These are phyloP conservation scores for Colletotrichum musae DNA, from an alignment of 2,329 filamentous ascomycete species.

Conservation along the genomic window DNA sequence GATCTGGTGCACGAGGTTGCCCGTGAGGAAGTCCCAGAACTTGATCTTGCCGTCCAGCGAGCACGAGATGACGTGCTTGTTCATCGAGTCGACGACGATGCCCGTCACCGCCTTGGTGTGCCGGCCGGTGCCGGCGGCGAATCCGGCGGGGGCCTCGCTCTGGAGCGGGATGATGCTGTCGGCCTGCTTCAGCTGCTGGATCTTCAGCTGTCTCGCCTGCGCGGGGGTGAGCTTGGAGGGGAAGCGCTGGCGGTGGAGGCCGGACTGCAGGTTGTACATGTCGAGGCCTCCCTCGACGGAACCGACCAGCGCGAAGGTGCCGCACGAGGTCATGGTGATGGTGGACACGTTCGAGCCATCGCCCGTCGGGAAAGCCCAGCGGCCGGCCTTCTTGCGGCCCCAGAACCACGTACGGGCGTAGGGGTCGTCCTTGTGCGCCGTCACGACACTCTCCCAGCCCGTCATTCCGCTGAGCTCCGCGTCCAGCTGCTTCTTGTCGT, in stretches of 20 bases:
- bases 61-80: constrained; percentile 87
- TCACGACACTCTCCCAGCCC: constrained; percentile 97
- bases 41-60: constrained; percentile 93
- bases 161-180: constrained; percentile 71
- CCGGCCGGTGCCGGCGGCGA: constrained; percentile 73
- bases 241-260: constrained; percentile 88
- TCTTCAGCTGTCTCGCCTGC: constrained; percentile 82
- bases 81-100: constrained; percentile 89
- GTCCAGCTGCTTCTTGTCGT: constrained; percentile 74
- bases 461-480: constrained; percentile 83
- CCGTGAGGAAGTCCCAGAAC: constrained; percentile 96
- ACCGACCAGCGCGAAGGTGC: constrained; percentile 92
- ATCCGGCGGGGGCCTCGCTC: constrained; percentile 58
- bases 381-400: constrained; percentile 91
- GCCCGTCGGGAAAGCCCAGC: constrained; percentile 91
- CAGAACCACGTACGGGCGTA: constrained; percentile 97
- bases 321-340: constrained; percentile 90
- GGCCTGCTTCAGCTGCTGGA: constrained; percentile 72
- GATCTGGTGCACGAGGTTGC: constrained; percentile 83
- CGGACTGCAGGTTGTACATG: constrained; percentile 98
- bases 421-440: constrained; percentile 88
- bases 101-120: constrained; percentile 90
- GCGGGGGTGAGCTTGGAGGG: constrained; percentile 83
- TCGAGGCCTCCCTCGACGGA: constrained; percentile 88
- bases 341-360: constrained; percentile 88